Percentiles rank a stretch among this genome's conserved stretches.
These are phyloP conservation scores for Acacia acuminata DNA, from an alignment of 306 rosid species.

Conservation along the genomic window DNA sequence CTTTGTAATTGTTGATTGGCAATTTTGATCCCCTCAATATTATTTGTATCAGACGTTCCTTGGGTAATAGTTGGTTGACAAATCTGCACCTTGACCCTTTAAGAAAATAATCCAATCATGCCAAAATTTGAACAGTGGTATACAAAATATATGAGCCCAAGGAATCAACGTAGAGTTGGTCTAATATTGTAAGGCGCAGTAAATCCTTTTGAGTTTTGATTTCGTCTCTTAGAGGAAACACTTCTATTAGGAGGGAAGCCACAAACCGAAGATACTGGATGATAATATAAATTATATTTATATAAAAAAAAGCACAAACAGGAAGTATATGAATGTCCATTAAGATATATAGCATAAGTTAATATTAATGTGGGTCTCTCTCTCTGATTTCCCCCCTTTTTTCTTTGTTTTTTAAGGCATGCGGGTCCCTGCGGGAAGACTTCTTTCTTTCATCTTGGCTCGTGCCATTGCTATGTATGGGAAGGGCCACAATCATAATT, in stretches of 20 bases:
- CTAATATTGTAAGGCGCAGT: accelerated
- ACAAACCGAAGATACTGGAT: too few species aligned
- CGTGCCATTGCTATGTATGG: neutral
- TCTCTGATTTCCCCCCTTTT: neutral
- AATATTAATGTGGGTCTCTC: neutral
- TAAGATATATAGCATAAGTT: neutral
- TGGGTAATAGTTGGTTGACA: too few species aligned
- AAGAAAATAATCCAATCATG: neutral
- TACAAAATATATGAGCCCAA: neutral
- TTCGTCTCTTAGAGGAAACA: too few species aligned
- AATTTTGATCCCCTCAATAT: too few species aligned
- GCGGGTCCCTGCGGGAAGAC: neutral
- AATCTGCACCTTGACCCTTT: too few species aligned
- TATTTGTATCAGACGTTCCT: too few species aligned
- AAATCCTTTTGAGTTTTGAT: accelerated
- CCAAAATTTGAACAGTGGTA: neutral
- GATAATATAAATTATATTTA: too few species aligned
- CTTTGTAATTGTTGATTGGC: too few species aligned
- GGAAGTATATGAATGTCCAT: neutral
- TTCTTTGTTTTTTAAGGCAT: neutral
- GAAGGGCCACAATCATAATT: conserved; percentile 1
- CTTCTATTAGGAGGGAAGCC: too few species aligned
- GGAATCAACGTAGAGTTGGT: too few species aligned
- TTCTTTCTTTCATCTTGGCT: neutral
- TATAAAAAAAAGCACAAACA: too few species aligned